Base-by-base conservation (phyloP, 306 rosid species). In the Fragaria iinumae region DNA sequence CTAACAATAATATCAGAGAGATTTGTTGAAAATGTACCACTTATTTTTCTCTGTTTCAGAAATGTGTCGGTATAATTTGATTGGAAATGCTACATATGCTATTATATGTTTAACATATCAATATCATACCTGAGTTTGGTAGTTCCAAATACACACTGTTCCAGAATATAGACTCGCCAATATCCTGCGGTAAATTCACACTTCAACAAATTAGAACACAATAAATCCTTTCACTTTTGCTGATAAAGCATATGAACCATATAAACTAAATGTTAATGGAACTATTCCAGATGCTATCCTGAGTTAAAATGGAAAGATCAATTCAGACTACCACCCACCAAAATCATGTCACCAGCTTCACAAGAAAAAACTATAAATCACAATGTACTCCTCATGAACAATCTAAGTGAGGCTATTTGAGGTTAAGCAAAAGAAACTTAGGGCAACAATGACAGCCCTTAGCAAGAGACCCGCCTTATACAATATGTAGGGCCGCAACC, bases 141-240 rank as follows among this genome's bases (percentile, higher is more conserved):
- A 89, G 88, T 92, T 95, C 97, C 97, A 95, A 84, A 95, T 92
- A 74, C 97, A 95, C 25, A 95, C 97, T 71, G 99, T 90, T 82
- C 99, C 99, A 2, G 97, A 89, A 84, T 95, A 95, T 80, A 95
- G 90, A 89, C 99, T 95, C 41, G 99, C 97, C 79, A 92, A 83
- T 82, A 95, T 92, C 99, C 99, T 95, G 90, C 81, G 76, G 78
- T 75, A 76, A 39, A 67, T 80, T 20, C 21, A 49, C 32, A 73
- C 82, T 71, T 77, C 66, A 69, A 80, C 43, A 69, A 66, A 74
- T 85, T 71, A 86, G 81, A 13, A 68, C 70, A 73, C 52, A 6
- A 4, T 53, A 69, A 79, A 43, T 34, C 41, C 60, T 43, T 27
- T 73, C 62, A 57, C 36, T 34, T 17, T 17, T 49, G 18, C 20